Conservation (phyloP, 2,329 filamentous ascomycete species). For the Calonectria montana region DNA sequence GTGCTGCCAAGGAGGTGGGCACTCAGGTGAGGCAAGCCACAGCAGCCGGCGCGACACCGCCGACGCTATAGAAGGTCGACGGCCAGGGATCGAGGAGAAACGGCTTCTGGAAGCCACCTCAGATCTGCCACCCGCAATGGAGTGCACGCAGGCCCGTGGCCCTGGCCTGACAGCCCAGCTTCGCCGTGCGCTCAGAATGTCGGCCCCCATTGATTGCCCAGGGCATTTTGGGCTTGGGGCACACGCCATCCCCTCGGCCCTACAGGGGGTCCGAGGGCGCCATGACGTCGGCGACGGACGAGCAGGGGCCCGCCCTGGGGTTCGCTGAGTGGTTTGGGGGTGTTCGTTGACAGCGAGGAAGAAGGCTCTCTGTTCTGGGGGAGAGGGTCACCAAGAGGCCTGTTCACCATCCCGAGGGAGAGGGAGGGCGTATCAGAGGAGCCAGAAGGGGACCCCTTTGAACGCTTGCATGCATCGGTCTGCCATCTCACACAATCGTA, state of each 20-base stretch:
- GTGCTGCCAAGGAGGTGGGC: slow-evolving; percentile 32
- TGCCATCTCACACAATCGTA: slow-evolving; percentile 25
- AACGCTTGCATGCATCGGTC: slow-evolving; percentile 31
- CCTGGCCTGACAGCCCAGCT: slow-evolving; percentile 38
- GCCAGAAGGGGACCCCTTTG: slow-evolving; percentile 18
- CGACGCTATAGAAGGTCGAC: slow-evolving; percentile 23
- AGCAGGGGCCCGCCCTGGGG: slow-evolving; percentile 25
- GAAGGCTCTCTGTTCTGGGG: slow-evolving; percentile 24
- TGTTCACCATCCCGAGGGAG: slow-evolving; percentile 42
- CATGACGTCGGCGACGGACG: slow-evolving; percentile 40
- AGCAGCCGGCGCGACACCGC: slow-evolving; percentile 37
- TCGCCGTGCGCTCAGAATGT: slow-evolving; percentile 38
- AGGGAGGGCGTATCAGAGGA: slow-evolving; percentile 36
- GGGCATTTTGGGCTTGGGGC: slow-evolving; percentile 31
- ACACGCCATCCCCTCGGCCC: slow-evolving; percentile 37
- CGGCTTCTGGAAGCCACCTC: slow-evolving; percentile 38
- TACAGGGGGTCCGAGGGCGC: slow-evolving; percentile 32
- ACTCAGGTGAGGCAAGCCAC: slow-evolving; percentile 44
- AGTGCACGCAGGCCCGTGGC: slow-evolving; percentile 28
- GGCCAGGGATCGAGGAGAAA: slow-evolving; percentile 30
- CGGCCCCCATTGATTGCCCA: slow-evolving; percentile 34
- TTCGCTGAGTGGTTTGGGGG: slow-evolving; percentile 35
- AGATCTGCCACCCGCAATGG: slow-evolving; percentile 38
- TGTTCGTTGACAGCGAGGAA: slow-evolving; percentile 27
- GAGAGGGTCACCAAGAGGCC: slow-evolving; percentile 42